A percentile compares a stretch with the other conserved stretches of the same genome.
Evolutionary conservation across 257 asterid species (phyloP).

Genomic region (Ilex aquifolium): DNA sequence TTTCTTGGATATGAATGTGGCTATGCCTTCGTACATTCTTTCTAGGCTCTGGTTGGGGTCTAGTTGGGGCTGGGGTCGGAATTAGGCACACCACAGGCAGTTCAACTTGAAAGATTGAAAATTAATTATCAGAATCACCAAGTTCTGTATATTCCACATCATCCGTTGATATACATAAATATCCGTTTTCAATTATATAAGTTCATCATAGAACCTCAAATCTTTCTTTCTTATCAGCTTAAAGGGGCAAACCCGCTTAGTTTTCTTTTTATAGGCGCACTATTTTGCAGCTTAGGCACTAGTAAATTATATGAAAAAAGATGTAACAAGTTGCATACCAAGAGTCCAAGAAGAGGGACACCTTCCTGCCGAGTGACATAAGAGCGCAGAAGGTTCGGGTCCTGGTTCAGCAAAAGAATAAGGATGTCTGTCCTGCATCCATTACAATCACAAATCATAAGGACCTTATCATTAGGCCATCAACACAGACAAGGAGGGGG

Average conservation of each 20-base stretch:
- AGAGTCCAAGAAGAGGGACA: conserved; percentile 60
- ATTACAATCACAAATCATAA: conserved; percentile 29
- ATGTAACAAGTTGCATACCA: conserved; percentile 48
- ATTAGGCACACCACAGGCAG: not conserved
- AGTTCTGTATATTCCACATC: not conserved
- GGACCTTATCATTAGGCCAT: conserved; percentile 1
- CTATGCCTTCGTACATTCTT: too few relatives aligned
- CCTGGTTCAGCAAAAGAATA: conserved; percentile 73
- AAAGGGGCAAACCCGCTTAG: not conserved
- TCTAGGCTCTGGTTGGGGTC: too few relatives aligned
- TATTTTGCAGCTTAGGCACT: not conserved
- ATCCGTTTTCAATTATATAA: not conserved
- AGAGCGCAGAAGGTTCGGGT: conserved; percentile 75
- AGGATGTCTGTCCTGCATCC: conserved; percentile 97
- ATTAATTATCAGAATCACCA: not conserved
- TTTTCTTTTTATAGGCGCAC: not conserved
- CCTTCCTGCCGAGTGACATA: conserved; percentile 73
- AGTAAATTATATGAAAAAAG: not conserved
- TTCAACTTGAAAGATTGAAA: not conserved
- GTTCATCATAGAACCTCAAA: not conserved
- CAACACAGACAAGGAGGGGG: too few relatives aligned
- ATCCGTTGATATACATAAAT: not conserved
- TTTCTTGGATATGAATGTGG: too few relatives aligned
- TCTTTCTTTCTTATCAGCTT: not conserved
- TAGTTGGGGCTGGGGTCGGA: not conserved